These are phyloP conservation scores for Daldinia eschscholtzii DNA, from an alignment of 2,329 filamentous ascomycete genomes.

Conservation along the genomic window DNA sequence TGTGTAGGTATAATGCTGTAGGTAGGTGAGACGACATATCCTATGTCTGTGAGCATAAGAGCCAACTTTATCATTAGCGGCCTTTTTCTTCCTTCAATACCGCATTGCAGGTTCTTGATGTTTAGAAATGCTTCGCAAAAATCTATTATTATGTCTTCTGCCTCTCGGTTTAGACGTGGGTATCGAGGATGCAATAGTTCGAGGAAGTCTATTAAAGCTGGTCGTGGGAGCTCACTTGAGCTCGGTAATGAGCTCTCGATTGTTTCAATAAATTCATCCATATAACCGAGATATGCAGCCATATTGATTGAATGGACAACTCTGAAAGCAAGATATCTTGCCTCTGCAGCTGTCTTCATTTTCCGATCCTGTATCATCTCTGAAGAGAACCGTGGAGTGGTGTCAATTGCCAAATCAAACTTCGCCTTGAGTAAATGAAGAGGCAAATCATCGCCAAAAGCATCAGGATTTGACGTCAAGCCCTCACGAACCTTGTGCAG, in stretches of 20 bases:
- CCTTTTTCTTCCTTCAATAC: neutral
- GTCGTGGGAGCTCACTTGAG: neutral
- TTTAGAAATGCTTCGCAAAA: constrained; percentile 3
- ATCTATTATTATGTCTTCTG: neutral
- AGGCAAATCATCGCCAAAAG: neutral
- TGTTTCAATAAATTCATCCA: neutral
- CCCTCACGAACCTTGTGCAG: neutral
- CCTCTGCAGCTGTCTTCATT: neutral
- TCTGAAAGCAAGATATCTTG: neutral
- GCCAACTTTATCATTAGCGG: constrained; percentile 5
- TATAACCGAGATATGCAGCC: neutral
- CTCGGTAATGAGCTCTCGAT: neutral
- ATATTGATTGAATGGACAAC: constrained; percentile 3
- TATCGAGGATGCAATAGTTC: neutral
- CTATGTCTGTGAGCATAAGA: constrained; percentile 15
- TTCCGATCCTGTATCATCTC: neutral
- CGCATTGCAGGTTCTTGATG: neutral
- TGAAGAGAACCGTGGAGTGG: neutral
- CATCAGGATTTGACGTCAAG: neutral
- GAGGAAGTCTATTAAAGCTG: neutral
- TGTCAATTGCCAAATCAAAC: neutral
- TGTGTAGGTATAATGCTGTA: too few species aligned
- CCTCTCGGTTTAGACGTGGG: neutral
- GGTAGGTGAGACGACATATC: constrained; percentile 2
- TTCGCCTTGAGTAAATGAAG: neutral